A percentile compares a stretch with the other conserved stretches of the same genome.
Conservation (phyloP, 345 rosid genomes). For the Salix exigua region DNA sequence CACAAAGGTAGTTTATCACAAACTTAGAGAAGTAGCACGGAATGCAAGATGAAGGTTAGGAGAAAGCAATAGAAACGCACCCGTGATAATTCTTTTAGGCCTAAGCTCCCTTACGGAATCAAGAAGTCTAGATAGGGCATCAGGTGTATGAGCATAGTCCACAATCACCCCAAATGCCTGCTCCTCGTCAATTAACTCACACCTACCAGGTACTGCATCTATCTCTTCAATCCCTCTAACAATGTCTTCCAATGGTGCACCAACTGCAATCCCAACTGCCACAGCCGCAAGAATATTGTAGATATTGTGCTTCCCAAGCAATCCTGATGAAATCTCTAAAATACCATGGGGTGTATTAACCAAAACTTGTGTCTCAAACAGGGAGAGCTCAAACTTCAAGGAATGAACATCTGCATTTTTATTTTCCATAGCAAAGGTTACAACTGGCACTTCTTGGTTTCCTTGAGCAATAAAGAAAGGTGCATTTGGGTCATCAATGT, state of each 20-base stretch:
- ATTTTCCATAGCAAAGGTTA: constrained; percentile 83
- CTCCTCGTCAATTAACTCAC: constrained; percentile 89
- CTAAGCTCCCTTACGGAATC: constrained; percentile 85
- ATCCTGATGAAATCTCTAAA: constrained; percentile 85
- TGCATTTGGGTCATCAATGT: constrained; percentile 82
- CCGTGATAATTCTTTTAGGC: constrained; percentile 81
- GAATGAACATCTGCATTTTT: constrained; percentile 83
- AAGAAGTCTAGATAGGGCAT: constrained; percentile 74
- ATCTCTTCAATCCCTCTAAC: constrained; percentile 94
- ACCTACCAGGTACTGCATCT: constrained; percentile 92
- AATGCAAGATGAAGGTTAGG: neutral
- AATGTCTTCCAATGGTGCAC: constrained; percentile 89
- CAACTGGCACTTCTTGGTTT: constrained; percentile 70
- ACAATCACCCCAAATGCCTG: constrained; percentile 94
- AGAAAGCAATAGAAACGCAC: constrained; percentile 37
- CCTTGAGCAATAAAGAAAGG: constrained; percentile 68
- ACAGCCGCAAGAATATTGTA: constrained; percentile 89
- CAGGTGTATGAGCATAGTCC: constrained; percentile 79
- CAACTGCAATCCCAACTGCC: constrained; percentile 93
- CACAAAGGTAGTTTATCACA: neutral
- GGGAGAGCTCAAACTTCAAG: constrained; percentile 79
- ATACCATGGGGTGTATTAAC: constrained; percentile 84
- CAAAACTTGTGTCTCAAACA: constrained; percentile 90
- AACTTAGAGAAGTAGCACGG: neutral
- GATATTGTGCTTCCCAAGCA: constrained; percentile 80